A percentile compares a stretch with the other conserved stretches of the same genome.
Evolutionary conservation across 176 grass and related monocot genomes (phyloP).

Genomic region (Bromus sterilis): DNA sequence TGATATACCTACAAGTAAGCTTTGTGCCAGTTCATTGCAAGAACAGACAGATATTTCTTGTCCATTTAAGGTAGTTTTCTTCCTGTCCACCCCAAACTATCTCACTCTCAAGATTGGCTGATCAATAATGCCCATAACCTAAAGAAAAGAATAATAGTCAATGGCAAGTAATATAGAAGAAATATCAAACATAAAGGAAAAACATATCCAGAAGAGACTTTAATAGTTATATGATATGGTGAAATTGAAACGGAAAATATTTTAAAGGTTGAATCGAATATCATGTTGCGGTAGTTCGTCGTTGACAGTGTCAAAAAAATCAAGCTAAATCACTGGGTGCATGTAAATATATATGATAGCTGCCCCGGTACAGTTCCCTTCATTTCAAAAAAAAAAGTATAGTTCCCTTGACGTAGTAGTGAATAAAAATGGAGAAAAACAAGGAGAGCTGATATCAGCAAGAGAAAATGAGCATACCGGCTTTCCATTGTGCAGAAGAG

Average conservation of each 20-base stretch:
- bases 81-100: constrained; percentile 71
- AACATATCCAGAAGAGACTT: neutral
- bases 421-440: neutral
- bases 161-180: neutral
- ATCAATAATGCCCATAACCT: constrained; percentile 89
- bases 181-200: neutral
- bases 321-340: neutral
- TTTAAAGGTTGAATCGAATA: neutral
- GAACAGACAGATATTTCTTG: constrained; percentile 57
- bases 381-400: too few relatives aligned
- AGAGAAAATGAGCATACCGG: constrained; percentile 38
- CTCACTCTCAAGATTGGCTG: constrained; percentile 78
- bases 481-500: constrained; percentile 64
- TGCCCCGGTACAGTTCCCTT: neutral
- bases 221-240: neutral
- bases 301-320: constrained; percentile 4
- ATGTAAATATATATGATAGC: neutral
- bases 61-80: constrained; percentile 76
- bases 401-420: neutral
- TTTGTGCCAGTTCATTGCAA: constrained; percentile 63
- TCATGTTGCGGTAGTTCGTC: neutral
- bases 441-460: neutral
- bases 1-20: constrained; percentile 77
- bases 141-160: neutral
- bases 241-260: neutral